Base-by-base conservation (phyloP, 768 basidiomycete species). In the Russula virescens region DNA sequence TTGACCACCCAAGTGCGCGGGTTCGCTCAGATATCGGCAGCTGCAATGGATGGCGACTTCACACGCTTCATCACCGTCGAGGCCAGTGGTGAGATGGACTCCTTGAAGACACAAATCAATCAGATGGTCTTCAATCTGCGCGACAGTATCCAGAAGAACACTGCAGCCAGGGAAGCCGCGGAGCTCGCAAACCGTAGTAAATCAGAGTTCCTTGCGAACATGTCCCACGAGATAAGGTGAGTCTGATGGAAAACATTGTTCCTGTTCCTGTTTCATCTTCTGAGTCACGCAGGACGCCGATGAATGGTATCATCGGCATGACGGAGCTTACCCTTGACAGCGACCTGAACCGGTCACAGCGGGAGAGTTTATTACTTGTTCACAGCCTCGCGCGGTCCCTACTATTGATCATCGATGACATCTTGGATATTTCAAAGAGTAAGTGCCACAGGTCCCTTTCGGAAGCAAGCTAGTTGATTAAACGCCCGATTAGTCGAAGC, bases 221-320 rank as follows among this genome's bases (percentile, higher is more conserved):
- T 98, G 96, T 90, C 87, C 8, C 95, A 97, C 72, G 94, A 95
- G 77, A 96, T 95, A 71, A 79, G 94, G 93, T 91, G 55, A 26
- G 46, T 58, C 13, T 28, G 45, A 58, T 54, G 56, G 34, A 19
- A 26, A 16, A 6, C 21, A 46, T 28, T 7, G 3, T n/a, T 10
- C 25, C 4, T 13, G 11, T n/a, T 10, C 25, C 4, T 13, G 11
- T 10, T 19, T 19, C 8, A 58, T 49, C 40, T 6, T 63, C 54
- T 59, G 21, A 23, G 6, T 26, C 34, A 51, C 52, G n/a, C 71
- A 94, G 96, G 73, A 98, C 97, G 25, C 97, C 97, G 0, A 99
- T 98, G 96, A 99, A 98, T 72, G 96, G 97, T 71, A 99, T 99
- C 74, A 98, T 99, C 68, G 96, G 96, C n/a, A 94, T 99, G 94